Conservation (phyloP, 2,329 filamentous ascomycete genomes). For the Dactylellina leptospora region DNA sequence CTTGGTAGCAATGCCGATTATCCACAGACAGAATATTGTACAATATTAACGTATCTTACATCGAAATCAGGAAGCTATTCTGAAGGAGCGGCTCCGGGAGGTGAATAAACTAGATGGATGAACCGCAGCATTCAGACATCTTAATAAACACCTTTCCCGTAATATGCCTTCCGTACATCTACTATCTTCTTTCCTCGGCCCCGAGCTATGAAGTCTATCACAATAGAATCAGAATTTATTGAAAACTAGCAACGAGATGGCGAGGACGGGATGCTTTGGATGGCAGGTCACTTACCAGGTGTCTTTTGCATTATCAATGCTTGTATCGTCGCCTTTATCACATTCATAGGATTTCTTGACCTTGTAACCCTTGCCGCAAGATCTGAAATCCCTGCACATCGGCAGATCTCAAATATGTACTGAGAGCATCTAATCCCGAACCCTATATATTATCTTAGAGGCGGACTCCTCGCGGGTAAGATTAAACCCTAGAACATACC, state of each 20-base stretch:
- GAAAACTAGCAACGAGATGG: not conserved
- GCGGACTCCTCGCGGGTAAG: not conserved
- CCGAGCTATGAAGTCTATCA: conserved; percentile 78
- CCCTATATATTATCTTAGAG: conserved; percentile 65
- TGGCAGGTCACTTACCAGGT: conserved; percentile 64
- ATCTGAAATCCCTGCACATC: conserved; percentile 84
- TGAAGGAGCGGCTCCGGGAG: not conserved
- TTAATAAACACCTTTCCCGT: conserved; percentile 61
- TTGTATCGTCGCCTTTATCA: conserved; percentile 87
- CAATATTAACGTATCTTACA: too few species aligned
- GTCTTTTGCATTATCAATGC: conserved; percentile 83
- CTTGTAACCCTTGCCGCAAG: conserved; percentile 83
- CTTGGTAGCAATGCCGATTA: too few species aligned
- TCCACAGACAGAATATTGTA: too few species aligned
- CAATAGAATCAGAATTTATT: not conserved
- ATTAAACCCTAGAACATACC: conserved; percentile 69
- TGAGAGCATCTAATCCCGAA: conserved; percentile 92
- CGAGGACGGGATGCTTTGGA: not conserved
- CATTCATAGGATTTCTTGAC: conserved; percentile 96
- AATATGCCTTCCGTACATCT: conserved; percentile 96
- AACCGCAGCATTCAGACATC: not conserved
- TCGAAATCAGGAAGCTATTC: too few species aligned
- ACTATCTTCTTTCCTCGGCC: conserved; percentile 94
- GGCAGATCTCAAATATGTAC: conserved; percentile 93
- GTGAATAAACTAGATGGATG: not conserved